These are phyloP conservation scores for Crepidotus variabilis DNA, from an alignment of 768 basidiomycete genomes.

Conservation along the genomic window DNA sequence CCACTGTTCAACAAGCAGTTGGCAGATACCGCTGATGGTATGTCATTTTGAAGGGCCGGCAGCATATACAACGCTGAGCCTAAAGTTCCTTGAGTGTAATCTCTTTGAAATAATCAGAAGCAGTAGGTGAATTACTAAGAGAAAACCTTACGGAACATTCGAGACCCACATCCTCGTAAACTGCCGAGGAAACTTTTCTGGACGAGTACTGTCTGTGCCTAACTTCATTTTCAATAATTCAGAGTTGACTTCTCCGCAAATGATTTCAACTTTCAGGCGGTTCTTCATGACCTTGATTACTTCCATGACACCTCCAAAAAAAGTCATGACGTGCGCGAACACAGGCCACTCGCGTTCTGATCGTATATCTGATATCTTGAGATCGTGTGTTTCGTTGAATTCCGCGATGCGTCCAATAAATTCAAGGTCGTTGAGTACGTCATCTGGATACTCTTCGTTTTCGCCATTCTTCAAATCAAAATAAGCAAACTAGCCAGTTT, in stretches of 20 bases:
- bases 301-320: conserved; percentile 23
- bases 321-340: conserved; percentile 18
- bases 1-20: conserved; percentile 25
- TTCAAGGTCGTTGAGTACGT: conserved; percentile 12
- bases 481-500: no score
- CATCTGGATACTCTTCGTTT: conserved; percentile 11
- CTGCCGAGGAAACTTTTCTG: conserved; percentile 22
- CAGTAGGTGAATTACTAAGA: neutral
- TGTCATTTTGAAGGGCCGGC: conserved; percentile 19
- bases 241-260: conserved; percentile 26
- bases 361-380: neutral
- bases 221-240: conserved; percentile 25
- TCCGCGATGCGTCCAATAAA: conserved; percentile 14
- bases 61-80: conserved; percentile 22
- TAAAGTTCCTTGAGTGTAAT: conserved; percentile 28
- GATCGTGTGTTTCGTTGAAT: conserved; percentile 17
- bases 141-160: conserved; percentile 26
- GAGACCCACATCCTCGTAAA: conserved; percentile 31
- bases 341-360: conserved; percentile 17
- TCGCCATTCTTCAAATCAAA: neutral
- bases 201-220: conserved; percentile 19
- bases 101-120: conserved; percentile 12
- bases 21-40: conserved; percentile 20
- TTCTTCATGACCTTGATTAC: conserved; percentile 19
- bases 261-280: conserved; percentile 23